Conservation (phyloP, 345 rosid species). For the Corchorus olitorius region DNA sequence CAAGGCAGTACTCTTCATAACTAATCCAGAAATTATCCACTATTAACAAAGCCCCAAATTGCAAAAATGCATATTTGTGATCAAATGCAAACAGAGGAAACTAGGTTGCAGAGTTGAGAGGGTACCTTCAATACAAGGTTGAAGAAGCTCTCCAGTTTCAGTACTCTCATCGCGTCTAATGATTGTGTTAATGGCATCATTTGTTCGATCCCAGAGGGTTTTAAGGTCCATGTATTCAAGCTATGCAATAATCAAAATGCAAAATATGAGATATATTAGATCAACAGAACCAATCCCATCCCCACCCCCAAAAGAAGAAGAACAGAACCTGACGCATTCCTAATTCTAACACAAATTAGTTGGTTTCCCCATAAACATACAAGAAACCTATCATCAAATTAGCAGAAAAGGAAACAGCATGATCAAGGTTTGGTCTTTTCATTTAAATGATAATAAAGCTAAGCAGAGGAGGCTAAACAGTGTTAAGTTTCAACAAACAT, state of each 20-base stretch:
- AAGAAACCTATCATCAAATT: background rate
- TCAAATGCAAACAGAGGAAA: slow-evolving; percentile 17
- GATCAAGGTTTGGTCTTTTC: slow-evolving; percentile 6
- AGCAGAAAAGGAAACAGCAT: background rate
- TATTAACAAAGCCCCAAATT: slow-evolving; percentile 5
- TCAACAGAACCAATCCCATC: slow-evolving; percentile 9
- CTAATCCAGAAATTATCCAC: background rate
- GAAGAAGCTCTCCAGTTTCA: slow-evolving; percentile 66
- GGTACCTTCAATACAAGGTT: slow-evolving; percentile 79
- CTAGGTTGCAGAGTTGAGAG: background rate
- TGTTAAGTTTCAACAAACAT: background rate
- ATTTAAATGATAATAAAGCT: background rate
- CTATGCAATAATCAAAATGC: slow-evolving; percentile 34
- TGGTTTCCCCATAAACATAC: background rate
- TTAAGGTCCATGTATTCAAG: slow-evolving; percentile 62
- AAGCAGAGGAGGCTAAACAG: background rate
- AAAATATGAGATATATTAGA: slow-evolving; percentile 14
- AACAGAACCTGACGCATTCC: background rate
- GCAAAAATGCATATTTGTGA: background rate
- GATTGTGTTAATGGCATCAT: slow-evolving; percentile 69
- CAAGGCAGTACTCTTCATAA: background rate
- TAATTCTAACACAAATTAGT: background rate
- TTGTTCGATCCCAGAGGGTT: slow-evolving; percentile 58
- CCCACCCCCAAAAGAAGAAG: background rate
- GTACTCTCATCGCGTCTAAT: slow-evolving; percentile 58